Evolutionary conservation across 805 yeast genomes (phyloP).

Genomic region (Saturnispora quitensis): DNA sequence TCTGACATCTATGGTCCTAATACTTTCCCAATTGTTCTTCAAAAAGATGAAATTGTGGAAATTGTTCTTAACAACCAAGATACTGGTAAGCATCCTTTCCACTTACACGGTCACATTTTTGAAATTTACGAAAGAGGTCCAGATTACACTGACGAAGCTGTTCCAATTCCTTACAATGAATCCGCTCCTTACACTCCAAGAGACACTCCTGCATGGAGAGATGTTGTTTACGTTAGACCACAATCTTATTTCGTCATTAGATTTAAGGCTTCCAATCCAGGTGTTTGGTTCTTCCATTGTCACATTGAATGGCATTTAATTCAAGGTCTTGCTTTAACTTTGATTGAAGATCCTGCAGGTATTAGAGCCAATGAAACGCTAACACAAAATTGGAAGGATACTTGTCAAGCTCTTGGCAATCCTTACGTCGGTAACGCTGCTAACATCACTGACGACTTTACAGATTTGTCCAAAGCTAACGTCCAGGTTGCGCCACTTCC

Average conservation of each 20-base stretch:
- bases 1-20: conserved; percentile 64
- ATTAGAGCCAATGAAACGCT: conserved; percentile 55
- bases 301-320: conserved; percentile 97
- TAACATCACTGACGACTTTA: conserved; percentile 52
- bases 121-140: conserved; percentile 71
- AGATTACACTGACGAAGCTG: conserved; percentile 43
- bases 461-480: conserved; percentile 68
- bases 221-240: conserved; percentile 68
- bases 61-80: conserved; percentile 79
- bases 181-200: conserved; percentile 47
- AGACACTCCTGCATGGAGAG: conserved; percentile 76
- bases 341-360: conserved; percentile 76
- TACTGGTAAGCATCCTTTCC: conserved; percentile 96
- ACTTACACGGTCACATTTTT: conserved; percentile 89
- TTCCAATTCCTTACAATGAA: conserved; percentile 50
- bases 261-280: conserved; percentile 90
- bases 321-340: conserved; percentile 79
- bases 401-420: conserved; percentile 52
- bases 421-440: conserved; percentile 79
- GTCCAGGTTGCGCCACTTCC: conserved; percentile 64
- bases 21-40: conserved; percentile 66
- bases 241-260: conserved; percentile 80
- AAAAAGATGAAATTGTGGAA: conserved; percentile 61
- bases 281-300: conserved; percentile 98
- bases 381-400: conserved; percentile 48